Percentiles rank a stretch among this genome's conserved stretches.
phyloP scores from a whole-genome alignment of 164 flowering plant species.

The Dillenia suffruticosa region DNA sequence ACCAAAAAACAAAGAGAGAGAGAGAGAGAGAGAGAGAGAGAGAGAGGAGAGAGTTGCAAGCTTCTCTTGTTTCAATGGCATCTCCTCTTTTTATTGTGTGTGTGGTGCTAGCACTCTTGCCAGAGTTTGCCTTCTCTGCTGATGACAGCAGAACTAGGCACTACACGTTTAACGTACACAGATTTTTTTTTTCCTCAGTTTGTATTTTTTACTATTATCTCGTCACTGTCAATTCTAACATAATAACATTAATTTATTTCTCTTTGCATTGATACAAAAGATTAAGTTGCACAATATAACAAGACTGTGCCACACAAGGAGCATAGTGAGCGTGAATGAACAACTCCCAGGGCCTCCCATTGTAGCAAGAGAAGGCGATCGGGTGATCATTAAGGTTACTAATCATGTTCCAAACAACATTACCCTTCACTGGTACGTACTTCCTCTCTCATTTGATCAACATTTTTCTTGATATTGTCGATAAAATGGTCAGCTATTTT shows the following conservation, averaged over 20 bases:
- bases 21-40: too few relatives aligned
- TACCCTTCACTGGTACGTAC: slow-evolving; percentile 47
- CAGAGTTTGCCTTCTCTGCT: slow-evolving; percentile 2
- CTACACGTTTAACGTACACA: slow-evolving; percentile 34
- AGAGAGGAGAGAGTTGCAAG: too few relatives aligned
- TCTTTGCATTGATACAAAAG: slow-evolving; percentile 21
- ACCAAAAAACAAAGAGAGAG: too few relatives aligned
- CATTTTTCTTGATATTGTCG: too few relatives aligned
- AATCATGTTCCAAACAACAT: slow-evolving; percentile 56
- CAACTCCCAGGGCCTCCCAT: slow-evolving; percentile 63
- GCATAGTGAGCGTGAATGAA: slow-evolving; percentile 60
- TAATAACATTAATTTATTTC: neutral
- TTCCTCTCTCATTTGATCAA: neutral
- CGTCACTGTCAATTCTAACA: too few relatives aligned
- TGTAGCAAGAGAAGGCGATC: slow-evolving; percentile 65
- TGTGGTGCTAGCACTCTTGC: too few relatives aligned
- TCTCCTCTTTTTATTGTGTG: too few relatives aligned
- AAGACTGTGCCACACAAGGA: slow-evolving; percentile 62
- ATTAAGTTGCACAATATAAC: slow-evolving; percentile 53
- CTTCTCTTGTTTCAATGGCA: too few relatives aligned
- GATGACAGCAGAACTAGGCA: slow-evolving; percentile 28
- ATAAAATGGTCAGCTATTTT: neutral
- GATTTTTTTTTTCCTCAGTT: too few relatives aligned
- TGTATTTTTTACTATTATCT: too few relatives aligned
- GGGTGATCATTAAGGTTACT: slow-evolving; percentile 50